Evolutionary conservation across 805 yeast genomes (phyloP), one percentile per base, ranked within the genome.

Genomic region (Myxozyma nipponensis): DNA sequence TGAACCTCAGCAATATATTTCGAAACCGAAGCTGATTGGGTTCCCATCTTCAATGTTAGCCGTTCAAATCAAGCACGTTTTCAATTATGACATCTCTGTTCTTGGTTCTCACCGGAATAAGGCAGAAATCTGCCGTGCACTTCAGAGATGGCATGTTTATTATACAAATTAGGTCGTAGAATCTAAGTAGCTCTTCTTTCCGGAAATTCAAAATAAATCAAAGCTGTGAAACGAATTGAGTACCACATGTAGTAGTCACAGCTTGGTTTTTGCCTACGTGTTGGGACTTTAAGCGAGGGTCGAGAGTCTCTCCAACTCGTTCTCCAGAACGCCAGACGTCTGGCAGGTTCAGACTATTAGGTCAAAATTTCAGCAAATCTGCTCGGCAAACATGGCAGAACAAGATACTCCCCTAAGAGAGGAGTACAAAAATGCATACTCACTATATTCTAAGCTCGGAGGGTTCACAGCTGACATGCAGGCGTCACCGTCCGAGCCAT

Each of bases 51-150:
- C 44, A 40, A 38, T 41, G 7, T 28, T 24, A 36, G 24, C 25
- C 26, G 4, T 32, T 18, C 21, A 25, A 32, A 22, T 37, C 15
- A n/a, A 22, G 37, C 21, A 32, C 7, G 32, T 32, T 22, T 24
- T 51, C 15, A 25, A 23, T 4, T 18, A 23, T 25, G 21, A 23
- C 15, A 13, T n/a, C n/a, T n/a, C n/a, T n/a, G n/a, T n/a, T n/a
- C 3, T 18, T 25, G 9, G 7, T 3, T 34, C 84, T 52, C 69
- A 79, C 83, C 43, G 96, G 96, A 50, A 88, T 81, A 61, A 88
- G 72, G 62, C 96, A 88, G 19, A 88, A 79, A 62, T 89, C 96
- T 1, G 95, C 96, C 39, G 86, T 72, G 69, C 95, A 87, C 25
- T 53, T 53, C 2, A 53, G 22, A 7, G 18, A 6, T 22, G 38